Conservation (phyloP, 495 filamentous ascomycete species). For the Copromyces sp. region DNA sequence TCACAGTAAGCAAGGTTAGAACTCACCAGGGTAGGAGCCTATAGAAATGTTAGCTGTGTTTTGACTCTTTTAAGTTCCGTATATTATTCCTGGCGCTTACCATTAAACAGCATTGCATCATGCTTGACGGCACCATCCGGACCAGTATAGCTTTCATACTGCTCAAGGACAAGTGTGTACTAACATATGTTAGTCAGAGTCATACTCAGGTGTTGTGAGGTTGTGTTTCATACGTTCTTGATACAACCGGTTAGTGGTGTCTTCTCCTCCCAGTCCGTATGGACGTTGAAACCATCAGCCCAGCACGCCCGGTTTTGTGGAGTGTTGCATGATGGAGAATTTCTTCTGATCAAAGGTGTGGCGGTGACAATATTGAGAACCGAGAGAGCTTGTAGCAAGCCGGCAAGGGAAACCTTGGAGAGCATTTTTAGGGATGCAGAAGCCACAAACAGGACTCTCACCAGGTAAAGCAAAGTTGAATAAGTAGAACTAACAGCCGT, state of each 20-base stretch:
- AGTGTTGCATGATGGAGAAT: not conserved
- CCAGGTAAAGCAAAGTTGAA: not conserved
- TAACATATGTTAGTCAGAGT: not conserved
- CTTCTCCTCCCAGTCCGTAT: not conserved
- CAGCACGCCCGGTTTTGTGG: not conserved
- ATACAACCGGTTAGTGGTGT: not conserved
- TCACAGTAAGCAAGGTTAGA: not conserved
- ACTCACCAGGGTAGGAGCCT: not conserved
- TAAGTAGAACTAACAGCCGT: not conserved
- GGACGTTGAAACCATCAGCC: not conserved
- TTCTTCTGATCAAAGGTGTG: not conserved
- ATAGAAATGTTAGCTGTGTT: not conserved
- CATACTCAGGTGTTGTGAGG: not conserved
- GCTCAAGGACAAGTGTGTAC: not conserved
- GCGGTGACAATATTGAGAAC: not conserved
- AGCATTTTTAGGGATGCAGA: not conserved
- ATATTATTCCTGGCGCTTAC: not conserved
- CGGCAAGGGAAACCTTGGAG: not conserved
- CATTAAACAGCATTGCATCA: constrained; percentile 2
- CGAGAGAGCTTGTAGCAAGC: not conserved
- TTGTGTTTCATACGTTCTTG: not conserved
- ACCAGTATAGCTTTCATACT: not conserved
- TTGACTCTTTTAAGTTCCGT: not conserved
- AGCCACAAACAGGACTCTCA: not conserved
- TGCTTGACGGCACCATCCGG: not conserved